phyloP scores from a whole-genome alignment of 441 rosid species.

The Arabidopsis lyrata region DNA sequence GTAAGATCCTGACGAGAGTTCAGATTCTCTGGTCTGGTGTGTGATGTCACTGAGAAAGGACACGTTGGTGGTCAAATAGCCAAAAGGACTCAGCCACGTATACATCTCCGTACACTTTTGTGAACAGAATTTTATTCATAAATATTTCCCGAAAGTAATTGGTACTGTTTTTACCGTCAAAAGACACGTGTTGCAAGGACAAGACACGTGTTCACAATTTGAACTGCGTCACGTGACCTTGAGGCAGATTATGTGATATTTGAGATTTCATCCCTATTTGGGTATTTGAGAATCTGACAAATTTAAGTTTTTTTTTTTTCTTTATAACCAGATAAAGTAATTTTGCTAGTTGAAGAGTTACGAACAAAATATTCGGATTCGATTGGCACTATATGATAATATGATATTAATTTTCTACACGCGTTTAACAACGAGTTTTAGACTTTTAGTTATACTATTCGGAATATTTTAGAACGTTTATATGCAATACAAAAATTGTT shows the following conservation, averaged over 20 bases:
- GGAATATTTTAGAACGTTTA: not conserved
- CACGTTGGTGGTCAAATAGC: slow-evolving; percentile 39
- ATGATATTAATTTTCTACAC: not conserved
- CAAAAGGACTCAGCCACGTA: slow-evolving; percentile 24
- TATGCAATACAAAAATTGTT: not conserved
- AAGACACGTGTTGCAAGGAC: slow-evolving; percentile 34
- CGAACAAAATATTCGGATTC: slow-evolving; percentile 27
- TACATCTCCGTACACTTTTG: slow-evolving; percentile 22
- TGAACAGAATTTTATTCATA: not conserved
- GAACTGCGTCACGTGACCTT: slow-evolving; percentile 39
- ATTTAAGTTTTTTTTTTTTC: slow-evolving; percentile 1
- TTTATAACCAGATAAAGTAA: slow-evolving; percentile 7
- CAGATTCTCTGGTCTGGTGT: not conserved
- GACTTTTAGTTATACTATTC: not conserved
- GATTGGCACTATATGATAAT: not conserved
- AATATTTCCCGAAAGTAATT: slow-evolving; percentile 4
- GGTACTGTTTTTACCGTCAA: slow-evolving; percentile 20
- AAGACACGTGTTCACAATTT: slow-evolving; percentile 23
- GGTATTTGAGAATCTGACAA: slow-evolving; percentile 32
- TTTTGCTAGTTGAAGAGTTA: not conserved
- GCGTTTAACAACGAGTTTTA: not conserved
- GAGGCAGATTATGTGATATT: slow-evolving; percentile 33
- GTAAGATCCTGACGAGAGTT: not conserved
- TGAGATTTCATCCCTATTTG: slow-evolving; percentile 13
- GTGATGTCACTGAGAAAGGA: slow-evolving; percentile 7